These are phyloP conservation scores for Ustilago loliicola DNA, from an alignment of 1,284 basidiomycete genomes.

Conservation along the genomic window DNA sequence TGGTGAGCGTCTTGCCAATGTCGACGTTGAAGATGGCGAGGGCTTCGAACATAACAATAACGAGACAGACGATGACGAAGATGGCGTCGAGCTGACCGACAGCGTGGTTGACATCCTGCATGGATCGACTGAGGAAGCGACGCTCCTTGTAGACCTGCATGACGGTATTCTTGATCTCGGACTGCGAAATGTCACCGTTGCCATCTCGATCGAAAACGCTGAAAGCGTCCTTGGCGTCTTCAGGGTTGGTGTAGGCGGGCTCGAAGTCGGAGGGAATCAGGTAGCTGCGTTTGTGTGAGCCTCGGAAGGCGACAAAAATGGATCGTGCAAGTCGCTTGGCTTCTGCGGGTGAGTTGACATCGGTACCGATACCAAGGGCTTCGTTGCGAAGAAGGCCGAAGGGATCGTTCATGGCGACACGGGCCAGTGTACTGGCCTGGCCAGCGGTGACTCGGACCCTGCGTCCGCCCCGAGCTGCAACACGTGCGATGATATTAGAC, in stretches of 20 bases:
- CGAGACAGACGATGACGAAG: slow-evolving; percentile 50
- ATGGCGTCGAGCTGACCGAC: slow-evolving; percentile 63
- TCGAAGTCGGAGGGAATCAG: slow-evolving; percentile 79
- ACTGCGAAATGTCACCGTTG: slow-evolving; percentile 82
- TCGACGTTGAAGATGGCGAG: slow-evolving; percentile 68
- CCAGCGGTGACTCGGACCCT: slow-evolving; percentile 33
- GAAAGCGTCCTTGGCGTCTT: slow-evolving; percentile 78
- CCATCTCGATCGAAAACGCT: slow-evolving; percentile 78
- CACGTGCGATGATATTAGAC: slow-evolving; percentile 43
- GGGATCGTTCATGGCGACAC: slow-evolving; percentile 61
- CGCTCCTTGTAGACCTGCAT: slow-evolving; percentile 71
- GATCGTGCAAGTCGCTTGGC: slow-evolving; percentile 77
- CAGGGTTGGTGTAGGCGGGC: slow-evolving; percentile 77
- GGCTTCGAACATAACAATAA: slow-evolving; percentile 66
- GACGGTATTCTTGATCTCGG: slow-evolving; percentile 81
- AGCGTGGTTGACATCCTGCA: slow-evolving; percentile 68
- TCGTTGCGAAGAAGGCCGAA: slow-evolving; percentile 50
- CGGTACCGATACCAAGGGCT: slow-evolving; percentile 60
- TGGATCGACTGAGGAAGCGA: slow-evolving; percentile 60
- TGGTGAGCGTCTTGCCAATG: slow-evolving; percentile 62
- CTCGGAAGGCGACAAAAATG: slow-evolving; percentile 78
- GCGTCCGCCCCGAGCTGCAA: slow-evolving; percentile 36
- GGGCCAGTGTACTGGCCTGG: slow-evolving; percentile 55
- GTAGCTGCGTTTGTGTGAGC: slow-evolving; percentile 73
- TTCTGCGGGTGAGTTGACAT: slow-evolving; percentile 65